Conservation (phyloP, 2,329 filamentous ascomycete species). For the Ilyonectria mors-panacis region DNA sequence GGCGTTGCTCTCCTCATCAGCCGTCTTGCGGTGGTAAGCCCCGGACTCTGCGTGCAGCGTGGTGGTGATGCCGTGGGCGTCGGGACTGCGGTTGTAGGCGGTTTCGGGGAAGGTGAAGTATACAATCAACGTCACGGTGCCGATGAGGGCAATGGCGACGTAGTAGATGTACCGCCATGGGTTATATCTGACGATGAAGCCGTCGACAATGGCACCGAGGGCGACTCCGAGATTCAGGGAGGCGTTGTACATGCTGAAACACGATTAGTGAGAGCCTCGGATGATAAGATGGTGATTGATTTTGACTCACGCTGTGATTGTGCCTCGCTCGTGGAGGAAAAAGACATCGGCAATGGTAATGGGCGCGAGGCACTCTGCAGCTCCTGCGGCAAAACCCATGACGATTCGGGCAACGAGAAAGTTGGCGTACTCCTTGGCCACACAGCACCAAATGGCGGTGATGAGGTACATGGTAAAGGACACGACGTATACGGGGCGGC, state of each 20-base stretch:
- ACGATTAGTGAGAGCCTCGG: background rate
- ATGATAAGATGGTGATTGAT: background rate
- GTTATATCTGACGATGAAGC: slow-evolving; percentile 62
- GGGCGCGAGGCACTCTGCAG: slow-evolving; percentile 53
- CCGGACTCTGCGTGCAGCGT: slow-evolving; percentile 21
- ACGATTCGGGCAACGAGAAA: slow-evolving; percentile 32
- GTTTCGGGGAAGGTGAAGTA: slow-evolving; percentile 69
- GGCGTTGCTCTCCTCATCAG: slow-evolving; percentile 22
- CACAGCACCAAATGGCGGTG: slow-evolving; percentile 30
- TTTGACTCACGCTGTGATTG: slow-evolving; percentile 60
- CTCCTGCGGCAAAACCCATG: slow-evolving; percentile 34
- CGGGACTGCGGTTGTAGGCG: slow-evolving; percentile 56
- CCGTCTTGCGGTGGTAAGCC: slow-evolving; percentile 23
- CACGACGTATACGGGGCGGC: slow-evolving; percentile 30
- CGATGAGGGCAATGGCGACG: slow-evolving; percentile 62
- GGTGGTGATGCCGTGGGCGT: slow-evolving; percentile 21
- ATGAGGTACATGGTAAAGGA: slow-evolving; percentile 33
- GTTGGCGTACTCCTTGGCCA: slow-evolving; percentile 30
- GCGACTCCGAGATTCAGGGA: slow-evolving; percentile 58
- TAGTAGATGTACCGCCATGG: slow-evolving; percentile 66
- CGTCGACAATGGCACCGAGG: slow-evolving; percentile 57
- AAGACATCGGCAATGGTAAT: slow-evolving; percentile 67
- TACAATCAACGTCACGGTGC: slow-evolving; percentile 59
- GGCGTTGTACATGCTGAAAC: slow-evolving; percentile 52
- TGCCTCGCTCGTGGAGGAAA: slow-evolving; percentile 67